phyloP scores from a whole-genome alignment of 305 asterid species.

The Fraxinus angustifolia region DNA sequence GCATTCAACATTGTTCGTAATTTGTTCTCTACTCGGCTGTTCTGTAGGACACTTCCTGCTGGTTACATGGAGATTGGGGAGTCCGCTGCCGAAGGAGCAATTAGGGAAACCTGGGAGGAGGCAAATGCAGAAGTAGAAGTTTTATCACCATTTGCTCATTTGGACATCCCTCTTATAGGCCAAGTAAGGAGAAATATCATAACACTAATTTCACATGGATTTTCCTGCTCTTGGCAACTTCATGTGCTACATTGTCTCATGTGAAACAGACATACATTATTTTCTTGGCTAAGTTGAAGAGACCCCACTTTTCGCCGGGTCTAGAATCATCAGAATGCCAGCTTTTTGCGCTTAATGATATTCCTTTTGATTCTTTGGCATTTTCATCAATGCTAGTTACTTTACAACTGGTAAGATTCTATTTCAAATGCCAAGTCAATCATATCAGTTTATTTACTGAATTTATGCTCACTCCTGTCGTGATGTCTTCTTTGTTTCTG shows the following conservation, averaged over 20 bases:
- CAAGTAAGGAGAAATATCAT: slow-evolving; percentile 46
- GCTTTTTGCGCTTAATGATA: slow-evolving; percentile 67
- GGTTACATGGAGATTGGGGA: slow-evolving; percentile 98
- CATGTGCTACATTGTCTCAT: slow-evolving; percentile 12
- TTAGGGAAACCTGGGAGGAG: slow-evolving; percentile 92
- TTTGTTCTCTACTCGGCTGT: not conserved
- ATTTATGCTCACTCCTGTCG: slow-evolving; percentile 6
- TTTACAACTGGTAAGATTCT: slow-evolving; percentile 57
- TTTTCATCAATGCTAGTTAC: slow-evolving; percentile 95
- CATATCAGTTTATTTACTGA: slow-evolving; percentile 6
- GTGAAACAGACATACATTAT: slow-evolving; percentile 78
- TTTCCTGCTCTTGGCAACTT: not conserved
- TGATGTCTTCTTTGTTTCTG: slow-evolving; percentile 17
- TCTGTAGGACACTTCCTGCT: slow-evolving; percentile 91
- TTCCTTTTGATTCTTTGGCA: slow-evolving; percentile 86
- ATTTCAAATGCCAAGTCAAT: not conserved
- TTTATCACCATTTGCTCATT: slow-evolving; percentile 76
- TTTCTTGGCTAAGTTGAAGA: slow-evolving; percentile 86
- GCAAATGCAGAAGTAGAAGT: slow-evolving; percentile 91
- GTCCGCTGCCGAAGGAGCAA: slow-evolving; percentile 90
- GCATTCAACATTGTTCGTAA: not conserved
- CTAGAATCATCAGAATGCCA: slow-evolving; percentile 90
- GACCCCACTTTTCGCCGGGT: slow-evolving; percentile 81
- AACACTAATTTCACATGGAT: slow-evolving; percentile 1
- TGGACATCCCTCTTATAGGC: slow-evolving; percentile 95